Base-by-base conservation (phyloP, 176 grass and related monocot species). In the Cymbopogon citratus region DNA sequence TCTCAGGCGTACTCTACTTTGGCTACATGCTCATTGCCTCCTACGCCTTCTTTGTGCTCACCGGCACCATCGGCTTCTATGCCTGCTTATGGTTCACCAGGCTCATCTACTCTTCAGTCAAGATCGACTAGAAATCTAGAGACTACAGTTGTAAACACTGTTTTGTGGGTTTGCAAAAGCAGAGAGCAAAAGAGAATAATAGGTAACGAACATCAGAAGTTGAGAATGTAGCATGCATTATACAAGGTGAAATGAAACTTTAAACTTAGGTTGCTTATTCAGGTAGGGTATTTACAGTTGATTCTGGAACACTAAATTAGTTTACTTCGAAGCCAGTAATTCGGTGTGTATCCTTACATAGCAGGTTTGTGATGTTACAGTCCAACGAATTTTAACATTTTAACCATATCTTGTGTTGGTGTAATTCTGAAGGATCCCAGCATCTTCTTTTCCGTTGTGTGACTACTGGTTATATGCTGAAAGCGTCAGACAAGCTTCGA, bases 21-120 rank as follows among this genome's bases (percentile, higher is more conserved):
- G 89, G 91, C 8, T 91, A 98, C 85, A 98, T 98, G 96, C 85
- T 95, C 64, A 95, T 98, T 28, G 90, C 92, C 41, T 98, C 96
- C 0, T 91, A 90, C 60, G 81, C 92, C n/a, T 95, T 93, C 89
- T 95, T 98, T 69, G 92, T 90, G 25, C 92, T 95, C 79, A 95
- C 89, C 0, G 89, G 96, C 75, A 90, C 96, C 26, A 83, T 99
- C 35, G 92, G 92, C 73, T 98, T 99, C 74, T 93, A 66, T 12
- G 89, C 92, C 19, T 95, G 96, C 76, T 91, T 99, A 82, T 93
- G 82, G 69, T 95, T 99, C 73, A 99, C 89, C 18, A 91, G 92
- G 69, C 48, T 95, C 80, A 99, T 99, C 44, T 95, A 95, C 80
- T 93, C 96, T 3, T 99, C 92, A 0, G 88, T 95, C 48, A 91